phyloP scores from a whole-genome alignment of 495 filamentous ascomycete species.

The Penicillium taxi region DNA sequence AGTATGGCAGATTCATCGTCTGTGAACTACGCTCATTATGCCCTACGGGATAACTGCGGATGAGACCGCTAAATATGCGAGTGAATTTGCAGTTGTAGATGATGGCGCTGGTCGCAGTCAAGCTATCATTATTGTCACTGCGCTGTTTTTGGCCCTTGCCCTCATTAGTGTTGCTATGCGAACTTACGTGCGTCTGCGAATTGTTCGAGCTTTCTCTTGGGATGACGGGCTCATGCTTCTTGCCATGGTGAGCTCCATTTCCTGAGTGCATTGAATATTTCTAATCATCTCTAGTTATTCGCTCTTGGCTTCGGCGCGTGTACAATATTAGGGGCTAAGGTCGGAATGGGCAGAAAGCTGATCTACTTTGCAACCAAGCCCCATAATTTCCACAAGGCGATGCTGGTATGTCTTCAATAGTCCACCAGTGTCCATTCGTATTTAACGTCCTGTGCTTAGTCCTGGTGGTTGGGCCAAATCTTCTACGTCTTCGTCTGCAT shows the following conservation, averaged over 20 bases:
- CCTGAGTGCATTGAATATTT: background rate
- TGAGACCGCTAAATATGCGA: no score
- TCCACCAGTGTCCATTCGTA: background rate
- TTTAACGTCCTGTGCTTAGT: constrained; percentile 10
- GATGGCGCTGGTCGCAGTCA: constrained; percentile 18
- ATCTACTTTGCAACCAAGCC: constrained; percentile 16
- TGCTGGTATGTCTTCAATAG: constrained; percentile 18
- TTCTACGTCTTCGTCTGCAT: constrained; percentile 30
- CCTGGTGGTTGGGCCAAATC: constrained; percentile 27
- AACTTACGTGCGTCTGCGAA: constrained; percentile 23
- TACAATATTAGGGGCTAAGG: constrained; percentile 21
- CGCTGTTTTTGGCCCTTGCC: constrained; percentile 25
- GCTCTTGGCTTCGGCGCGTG: constrained; percentile 24
- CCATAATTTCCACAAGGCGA: constrained; percentile 14
- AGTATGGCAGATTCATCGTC: no score
- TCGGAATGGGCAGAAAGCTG: constrained; percentile 24
- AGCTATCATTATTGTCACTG: constrained; percentile 23
- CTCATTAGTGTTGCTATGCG: constrained; percentile 19
- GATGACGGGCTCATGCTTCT: constrained; percentile 27
- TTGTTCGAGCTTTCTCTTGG: constrained; percentile 26
- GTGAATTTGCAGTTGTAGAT: no score
- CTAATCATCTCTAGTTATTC: constrained; percentile 8
- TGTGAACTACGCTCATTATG: no score
- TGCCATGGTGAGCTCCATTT: constrained; percentile 23
- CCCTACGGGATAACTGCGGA: no score